Conservation (phyloP, 139 green algal species). For the Tetraselmis striata region DNA sequence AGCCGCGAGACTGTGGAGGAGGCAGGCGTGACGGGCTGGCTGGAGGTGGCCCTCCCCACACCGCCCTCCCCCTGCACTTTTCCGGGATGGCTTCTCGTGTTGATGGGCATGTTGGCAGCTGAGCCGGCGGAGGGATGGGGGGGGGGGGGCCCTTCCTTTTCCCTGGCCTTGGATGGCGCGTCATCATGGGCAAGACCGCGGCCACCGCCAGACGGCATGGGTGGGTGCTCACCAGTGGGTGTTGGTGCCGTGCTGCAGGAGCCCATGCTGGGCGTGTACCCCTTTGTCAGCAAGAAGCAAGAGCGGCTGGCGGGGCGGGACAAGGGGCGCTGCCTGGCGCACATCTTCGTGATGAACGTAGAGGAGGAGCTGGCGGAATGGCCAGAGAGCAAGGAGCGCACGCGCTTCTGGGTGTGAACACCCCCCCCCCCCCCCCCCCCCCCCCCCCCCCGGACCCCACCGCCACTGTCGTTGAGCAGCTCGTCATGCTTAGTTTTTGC, state of each 20-base stretch:
- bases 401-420: conserved; percentile 67
- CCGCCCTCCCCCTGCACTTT: neutral
- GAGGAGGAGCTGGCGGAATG: conserved; percentile 73
- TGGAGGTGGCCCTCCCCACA: too few species aligned
- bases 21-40: conserved; percentile 70
- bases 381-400: conserved; percentile 64
- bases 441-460: neutral
- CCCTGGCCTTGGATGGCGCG: too few species aligned
- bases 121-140: too few species aligned
- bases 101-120: neutral
- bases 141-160: too few species aligned
- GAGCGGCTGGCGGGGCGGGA: conserved; percentile 20
- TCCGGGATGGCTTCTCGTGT: neutral
- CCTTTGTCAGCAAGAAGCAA: conserved; percentile 55
- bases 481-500: neutral
- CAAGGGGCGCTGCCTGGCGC: conserved; percentile 48
- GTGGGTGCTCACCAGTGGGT: too few species aligned
- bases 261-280: conserved; percentile 63
- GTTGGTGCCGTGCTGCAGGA: conserved; percentile 31
- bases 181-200: too few species aligned
- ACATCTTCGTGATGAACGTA: conserved; percentile 81
- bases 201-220: too few species aligned
- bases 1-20: conserved; percentile 86
- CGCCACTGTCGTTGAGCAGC: neutral
- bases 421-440: neutral